These are phyloP conservation scores for Hevea brasiliensis DNA, from an alignment of 345 rosid species.

Conservation along the genomic window DNA sequence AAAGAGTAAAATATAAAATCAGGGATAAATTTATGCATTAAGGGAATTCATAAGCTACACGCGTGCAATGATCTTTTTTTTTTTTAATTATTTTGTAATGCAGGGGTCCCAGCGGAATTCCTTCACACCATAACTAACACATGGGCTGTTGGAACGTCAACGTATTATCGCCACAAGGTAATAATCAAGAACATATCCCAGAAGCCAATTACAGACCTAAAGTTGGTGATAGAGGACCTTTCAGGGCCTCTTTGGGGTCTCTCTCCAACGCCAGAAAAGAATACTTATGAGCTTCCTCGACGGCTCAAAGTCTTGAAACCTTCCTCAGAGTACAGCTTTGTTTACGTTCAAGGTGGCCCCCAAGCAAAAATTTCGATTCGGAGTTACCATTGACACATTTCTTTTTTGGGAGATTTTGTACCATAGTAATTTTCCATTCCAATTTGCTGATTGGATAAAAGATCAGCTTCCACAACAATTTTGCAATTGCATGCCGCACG, in stretches of 20 bases:
- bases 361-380: slow-evolving; percentile 62
- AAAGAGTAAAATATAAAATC: no score
- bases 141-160: slow-evolving; percentile 50
- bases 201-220: slow-evolving; percentile 49
- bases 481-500: no score
- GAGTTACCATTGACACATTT: slow-evolving; percentile 47
- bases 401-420: no score
- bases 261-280: slow-evolving; percentile 41
- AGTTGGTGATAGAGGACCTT: slow-evolving; percentile 50
- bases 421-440: no score
- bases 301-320: slow-evolving; percentile 46
- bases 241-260: slow-evolving; percentile 74
- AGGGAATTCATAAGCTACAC: no score
- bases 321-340: slow-evolving; percentile 48
- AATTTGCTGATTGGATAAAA: no score
- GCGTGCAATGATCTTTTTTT: no score
- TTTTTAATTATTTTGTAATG: background rate
- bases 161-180: slow-evolving; percentile 69
- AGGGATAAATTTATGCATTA: no score
- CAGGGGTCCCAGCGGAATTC: slow-evolving; percentile 47
- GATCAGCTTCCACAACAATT: no score
- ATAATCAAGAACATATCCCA: slow-evolving; percentile 54
- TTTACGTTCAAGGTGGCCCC: slow-evolving; percentile 78
- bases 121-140: slow-evolving; percentile 61
- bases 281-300: slow-evolving; percentile 54